A percentile compares a stretch with the other conserved stretches of the same genome.
These are phyloP conservation scores for Pythium guiyangense DNA, from an alignment of 352 stramenopile species.

Conservation along the genomic window DNA sequence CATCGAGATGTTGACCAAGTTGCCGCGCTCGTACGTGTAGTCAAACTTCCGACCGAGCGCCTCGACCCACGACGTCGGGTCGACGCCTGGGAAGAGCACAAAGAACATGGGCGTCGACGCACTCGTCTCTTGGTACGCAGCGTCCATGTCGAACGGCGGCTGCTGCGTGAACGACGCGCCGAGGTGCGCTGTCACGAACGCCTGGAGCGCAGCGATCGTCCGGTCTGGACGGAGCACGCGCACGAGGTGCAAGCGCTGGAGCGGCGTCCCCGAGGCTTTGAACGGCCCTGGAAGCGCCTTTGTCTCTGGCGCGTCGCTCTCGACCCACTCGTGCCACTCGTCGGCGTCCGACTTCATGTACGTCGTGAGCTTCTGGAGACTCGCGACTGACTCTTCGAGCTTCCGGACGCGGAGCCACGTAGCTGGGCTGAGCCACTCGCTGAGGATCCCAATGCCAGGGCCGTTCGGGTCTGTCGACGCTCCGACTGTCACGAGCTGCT, in stretches of 20 bases:
- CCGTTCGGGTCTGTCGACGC: conserved; percentile 31
- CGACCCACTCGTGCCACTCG: conserved; percentile 95
- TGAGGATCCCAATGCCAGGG: conserved; percentile 85
- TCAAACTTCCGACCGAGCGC: conserved; percentile 77
- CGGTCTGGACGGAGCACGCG: conserved; percentile 81
- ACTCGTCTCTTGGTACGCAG: conserved; percentile 84
- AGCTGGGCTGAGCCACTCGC: conserved; percentile 88
- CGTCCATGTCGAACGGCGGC: conserved; percentile 85
- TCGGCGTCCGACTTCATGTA: conserved; percentile 94
- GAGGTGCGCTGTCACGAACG: conserved; percentile 58
- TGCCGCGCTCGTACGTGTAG: conserved; percentile 72
- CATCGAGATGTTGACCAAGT: conserved; percentile 87
- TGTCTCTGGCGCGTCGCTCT: conserved; percentile 88
- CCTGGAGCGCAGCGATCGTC: conserved; percentile 63
- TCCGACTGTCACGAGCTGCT: conserved; percentile 72
- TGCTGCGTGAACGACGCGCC: conserved; percentile 69
- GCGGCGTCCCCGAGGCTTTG: conserved; percentile 29
- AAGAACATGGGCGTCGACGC: conserved; percentile 92
- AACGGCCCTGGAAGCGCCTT: conserved; percentile 89
- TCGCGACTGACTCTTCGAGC: conserved; percentile 79
- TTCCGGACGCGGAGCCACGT: conserved; percentile 90
- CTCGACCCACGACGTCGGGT: conserved; percentile 84
- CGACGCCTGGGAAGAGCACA: conserved; percentile 90
- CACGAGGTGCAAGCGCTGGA: conserved; percentile 76
- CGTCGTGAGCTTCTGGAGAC: conserved; percentile 91